Evolutionary conservation across 768 basidiomycete genomes (phyloP).

Genomic region (Boletus bicolor): DNA sequence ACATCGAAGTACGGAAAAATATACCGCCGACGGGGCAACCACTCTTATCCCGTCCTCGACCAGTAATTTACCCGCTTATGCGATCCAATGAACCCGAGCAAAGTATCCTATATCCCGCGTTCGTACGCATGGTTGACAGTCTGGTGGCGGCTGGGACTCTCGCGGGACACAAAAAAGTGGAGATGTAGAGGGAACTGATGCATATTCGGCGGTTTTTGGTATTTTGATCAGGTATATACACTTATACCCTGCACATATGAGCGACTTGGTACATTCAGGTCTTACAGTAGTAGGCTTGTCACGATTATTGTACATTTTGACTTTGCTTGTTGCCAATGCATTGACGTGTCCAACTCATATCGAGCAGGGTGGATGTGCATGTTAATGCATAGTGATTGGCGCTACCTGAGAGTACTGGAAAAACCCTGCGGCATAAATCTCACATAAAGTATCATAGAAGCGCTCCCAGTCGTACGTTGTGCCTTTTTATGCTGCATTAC

Average conservation of each 20-base stretch:
- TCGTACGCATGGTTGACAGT: conserved; percentile 24
- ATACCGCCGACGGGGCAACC: not conserved
- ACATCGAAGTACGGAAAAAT: conserved; percentile 15
- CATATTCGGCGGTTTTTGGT: not conserved
- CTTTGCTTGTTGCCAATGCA: too few relatives aligned
- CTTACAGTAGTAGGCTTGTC: too few relatives aligned
- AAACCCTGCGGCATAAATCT: not conserved
- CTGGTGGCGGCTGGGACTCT: conserved; percentile 20
- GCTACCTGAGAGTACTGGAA: not conserved
- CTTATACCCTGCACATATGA: not conserved
- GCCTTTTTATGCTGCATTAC: conserved; percentile 51
- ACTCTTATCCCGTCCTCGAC: conserved; percentile 26
- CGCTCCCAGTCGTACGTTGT: not conserved
- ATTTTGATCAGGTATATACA: not conserved
- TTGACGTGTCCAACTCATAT: not conserved
- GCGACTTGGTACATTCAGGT: not conserved
- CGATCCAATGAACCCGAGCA: conserved; percentile 11
- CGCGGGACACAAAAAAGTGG: not conserved
- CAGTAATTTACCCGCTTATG: conserved; percentile 13
- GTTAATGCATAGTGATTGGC: not conserved
- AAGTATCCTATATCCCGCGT: conserved; percentile 20
- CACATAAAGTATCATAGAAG: conserved; percentile 4
- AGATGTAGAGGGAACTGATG: not conserved
- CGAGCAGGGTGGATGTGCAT: not conserved
- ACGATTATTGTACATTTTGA: too few relatives aligned